Evolutionary conservation across 2,329 filamentous ascomycete genomes (phyloP).

Genomic region (Penicillium hordei): DNA sequence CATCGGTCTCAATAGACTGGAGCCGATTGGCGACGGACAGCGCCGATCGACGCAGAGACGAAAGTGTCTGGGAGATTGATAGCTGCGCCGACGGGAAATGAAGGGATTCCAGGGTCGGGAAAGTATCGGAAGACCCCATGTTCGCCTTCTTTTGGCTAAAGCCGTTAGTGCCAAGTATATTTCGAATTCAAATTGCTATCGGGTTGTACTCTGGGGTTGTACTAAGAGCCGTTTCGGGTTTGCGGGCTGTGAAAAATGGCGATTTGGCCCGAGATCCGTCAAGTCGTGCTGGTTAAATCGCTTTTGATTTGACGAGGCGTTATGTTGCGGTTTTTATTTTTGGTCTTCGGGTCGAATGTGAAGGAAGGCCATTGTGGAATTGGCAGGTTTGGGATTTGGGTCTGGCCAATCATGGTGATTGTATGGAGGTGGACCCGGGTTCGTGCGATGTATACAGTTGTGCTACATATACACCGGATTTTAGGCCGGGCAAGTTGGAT

Average conservation of each 20-base stretch:
- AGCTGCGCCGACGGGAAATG: slow-evolving; percentile 58
- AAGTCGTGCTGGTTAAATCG: not conserved
- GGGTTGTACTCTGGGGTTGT: slow-evolving; percentile 9
- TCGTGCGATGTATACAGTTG: slow-evolving; percentile 5
- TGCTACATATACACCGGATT: not conserved
- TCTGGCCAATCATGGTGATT: slow-evolving; percentile 16
- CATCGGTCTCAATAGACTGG: slow-evolving; percentile 72
- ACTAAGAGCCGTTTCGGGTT: slow-evolving; percentile 3
- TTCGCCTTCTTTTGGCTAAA: slow-evolving; percentile 3
- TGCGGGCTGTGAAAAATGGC: not conserved
- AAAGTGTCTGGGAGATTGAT: slow-evolving; percentile 68
- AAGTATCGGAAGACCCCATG: slow-evolving; percentile 32
- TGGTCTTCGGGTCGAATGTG: not conserved
- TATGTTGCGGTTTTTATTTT: slow-evolving; percentile 2
- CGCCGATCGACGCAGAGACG: slow-evolving; percentile 71
- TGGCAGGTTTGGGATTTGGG: slow-evolving; percentile 12
- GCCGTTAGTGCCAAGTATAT: slow-evolving; percentile 5
- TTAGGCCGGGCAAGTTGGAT: no score
- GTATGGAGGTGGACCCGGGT: not conserved
- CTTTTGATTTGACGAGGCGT: not conserved
- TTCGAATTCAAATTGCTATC: slow-evolving; percentile 2
- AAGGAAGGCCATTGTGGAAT: slow-evolving; percentile 11
- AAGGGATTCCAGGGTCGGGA: slow-evolving; percentile 44
- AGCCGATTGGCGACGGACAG: slow-evolving; percentile 81
- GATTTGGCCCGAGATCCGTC: not conserved